phyloP scores from a whole-genome alignment of 805 yeast genomes.

The Ogataea polymorpha region DNA sequence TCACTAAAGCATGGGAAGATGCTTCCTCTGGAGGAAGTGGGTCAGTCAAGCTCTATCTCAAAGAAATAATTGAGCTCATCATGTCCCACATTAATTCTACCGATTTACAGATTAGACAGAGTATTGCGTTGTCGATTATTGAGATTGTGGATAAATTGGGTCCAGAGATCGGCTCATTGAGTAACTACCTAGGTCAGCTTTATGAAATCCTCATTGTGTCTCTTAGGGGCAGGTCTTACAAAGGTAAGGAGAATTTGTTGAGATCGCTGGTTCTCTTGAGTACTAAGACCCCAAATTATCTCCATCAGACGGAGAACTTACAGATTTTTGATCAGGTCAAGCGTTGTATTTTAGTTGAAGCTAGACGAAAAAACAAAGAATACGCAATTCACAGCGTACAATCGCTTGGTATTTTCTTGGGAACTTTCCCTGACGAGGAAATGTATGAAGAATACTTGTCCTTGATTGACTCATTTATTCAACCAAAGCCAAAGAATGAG shows the following conservation, averaged over 20 bases:
- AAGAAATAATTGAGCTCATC: conserved; percentile 61
- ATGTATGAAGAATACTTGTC: conserved; percentile 39
- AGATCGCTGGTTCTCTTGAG: conserved; percentile 65
- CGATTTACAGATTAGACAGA: conserved; percentile 62
- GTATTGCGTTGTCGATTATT: conserved; percentile 66
- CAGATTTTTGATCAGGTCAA: conserved; percentile 38
- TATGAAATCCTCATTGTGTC: conserved; percentile 57
- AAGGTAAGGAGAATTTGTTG: conserved; percentile 76
- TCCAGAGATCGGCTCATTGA: conserved; percentile 19
- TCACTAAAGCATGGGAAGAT: conserved; percentile 73
- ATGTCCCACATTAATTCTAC: conserved; percentile 50
- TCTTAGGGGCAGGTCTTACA: conserved; percentile 78
- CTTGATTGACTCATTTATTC: conserved; percentile 22
- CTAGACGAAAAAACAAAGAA: conserved; percentile 59
- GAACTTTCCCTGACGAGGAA: conserved; percentile 29
- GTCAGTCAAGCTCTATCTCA: conserved; percentile 63
- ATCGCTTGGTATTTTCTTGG: conserved; percentile 47
- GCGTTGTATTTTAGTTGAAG: conserved; percentile 53
- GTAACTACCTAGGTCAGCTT: conserved; percentile 31
- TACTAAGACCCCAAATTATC: conserved; percentile 39
- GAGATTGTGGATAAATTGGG: conserved; percentile 50
- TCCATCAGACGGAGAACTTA: conserved; percentile 27
- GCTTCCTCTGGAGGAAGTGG: conserved; percentile 70
- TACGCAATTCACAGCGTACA: conserved; percentile 60
- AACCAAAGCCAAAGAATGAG: conserved; percentile 27